These are phyloP conservation scores for Penicillium subrubescens DNA, from an alignment of 495 filamentous ascomycete genomes.

Conservation along the genomic window DNA sequence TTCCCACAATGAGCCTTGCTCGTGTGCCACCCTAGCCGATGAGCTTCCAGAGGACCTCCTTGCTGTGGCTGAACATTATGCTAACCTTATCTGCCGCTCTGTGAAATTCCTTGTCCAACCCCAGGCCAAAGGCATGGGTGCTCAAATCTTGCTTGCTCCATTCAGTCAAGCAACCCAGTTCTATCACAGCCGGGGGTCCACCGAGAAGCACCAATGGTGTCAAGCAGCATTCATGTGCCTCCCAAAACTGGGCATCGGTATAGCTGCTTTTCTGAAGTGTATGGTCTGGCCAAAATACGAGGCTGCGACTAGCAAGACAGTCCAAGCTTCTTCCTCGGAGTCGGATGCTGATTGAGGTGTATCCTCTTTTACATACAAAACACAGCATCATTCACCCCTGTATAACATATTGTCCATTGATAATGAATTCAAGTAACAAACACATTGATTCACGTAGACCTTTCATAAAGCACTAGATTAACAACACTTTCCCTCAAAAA, in stretches of 20 bases:
- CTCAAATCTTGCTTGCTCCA: not conserved
- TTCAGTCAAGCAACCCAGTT: not conserved
- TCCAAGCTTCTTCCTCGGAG: not conserved
- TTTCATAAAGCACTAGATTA: not conserved
- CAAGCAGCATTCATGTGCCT: constrained; percentile 11
- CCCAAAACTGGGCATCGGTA: constrained; percentile 22
- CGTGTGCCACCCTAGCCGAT: not conserved
- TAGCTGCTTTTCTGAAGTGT: constrained; percentile 24
- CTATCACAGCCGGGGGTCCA: not conserved
- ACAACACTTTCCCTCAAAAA: not conserved
- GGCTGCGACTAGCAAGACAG: constrained; percentile 13
- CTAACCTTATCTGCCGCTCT: not conserved
- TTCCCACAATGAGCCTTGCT: not conserved
- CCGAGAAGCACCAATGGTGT: constrained; percentile 24
- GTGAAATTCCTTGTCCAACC: not conserved
- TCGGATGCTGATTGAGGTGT: not conserved
- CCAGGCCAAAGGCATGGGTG: not conserved
- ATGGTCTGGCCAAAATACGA: constrained; percentile 29
- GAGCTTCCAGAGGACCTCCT: not conserved
- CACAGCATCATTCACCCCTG: too few species aligned
- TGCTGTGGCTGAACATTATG: not conserved
- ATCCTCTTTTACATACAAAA: not conserved
- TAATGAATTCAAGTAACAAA: too few species aligned
- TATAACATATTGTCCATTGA: not conserved
- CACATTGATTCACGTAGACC: too few species aligned